A percentile compares a stretch with the other conserved stretches of the same genome.
These are phyloP conservation scores for Psilocybe tampanensis DNA, from an alignment of 768 basidiomycete genomes.

Conservation along the genomic window DNA sequence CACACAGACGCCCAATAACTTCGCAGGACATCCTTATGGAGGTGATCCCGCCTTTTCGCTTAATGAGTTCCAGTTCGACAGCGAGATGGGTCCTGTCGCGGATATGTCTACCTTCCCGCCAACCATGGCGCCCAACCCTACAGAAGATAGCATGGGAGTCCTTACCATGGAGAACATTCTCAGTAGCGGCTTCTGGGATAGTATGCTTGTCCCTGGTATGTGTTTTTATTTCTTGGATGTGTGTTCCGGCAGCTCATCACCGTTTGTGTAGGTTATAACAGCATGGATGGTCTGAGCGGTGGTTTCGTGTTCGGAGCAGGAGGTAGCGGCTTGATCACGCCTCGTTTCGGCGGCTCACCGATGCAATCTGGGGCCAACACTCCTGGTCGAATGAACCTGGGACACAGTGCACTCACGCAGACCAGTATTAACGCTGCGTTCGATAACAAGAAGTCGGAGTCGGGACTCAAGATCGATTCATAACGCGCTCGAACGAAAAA, in stretches of 20 bases:
- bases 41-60: conserved; percentile 33
- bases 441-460: conserved; percentile 31
- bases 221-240: conserved; percentile 14
- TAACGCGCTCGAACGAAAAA: conserved; percentile 8
- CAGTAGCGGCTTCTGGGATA: conserved; percentile 85
- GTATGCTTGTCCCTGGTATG: conserved; percentile 82
- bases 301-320: conserved; percentile 87
- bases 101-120: conserved; percentile 87
- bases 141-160: conserved; percentile 33
- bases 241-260: not conserved
- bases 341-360: conserved; percentile 62
- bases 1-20: conserved; percentile 5
- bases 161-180: conserved; percentile 85
- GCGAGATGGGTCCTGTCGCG: conserved; percentile 84
- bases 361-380: conserved; percentile 58
- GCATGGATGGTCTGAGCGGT: conserved; percentile 81
- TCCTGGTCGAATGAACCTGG: conserved; percentile 31
- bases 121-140: conserved; percentile 68
- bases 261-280: conserved; percentile 64
- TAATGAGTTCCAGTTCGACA: conserved; percentile 69
- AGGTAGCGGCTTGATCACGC: conserved; percentile 83
- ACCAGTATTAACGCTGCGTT: conserved; percentile 51
- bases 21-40: conserved; percentile 20
- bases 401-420: conserved; percentile 38
- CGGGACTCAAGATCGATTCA: conserved; percentile 34